These are phyloP conservation scores for Plasmopara muralis DNA, from an alignment of 352 stramenopile genomes.

Conservation along the genomic window DNA sequence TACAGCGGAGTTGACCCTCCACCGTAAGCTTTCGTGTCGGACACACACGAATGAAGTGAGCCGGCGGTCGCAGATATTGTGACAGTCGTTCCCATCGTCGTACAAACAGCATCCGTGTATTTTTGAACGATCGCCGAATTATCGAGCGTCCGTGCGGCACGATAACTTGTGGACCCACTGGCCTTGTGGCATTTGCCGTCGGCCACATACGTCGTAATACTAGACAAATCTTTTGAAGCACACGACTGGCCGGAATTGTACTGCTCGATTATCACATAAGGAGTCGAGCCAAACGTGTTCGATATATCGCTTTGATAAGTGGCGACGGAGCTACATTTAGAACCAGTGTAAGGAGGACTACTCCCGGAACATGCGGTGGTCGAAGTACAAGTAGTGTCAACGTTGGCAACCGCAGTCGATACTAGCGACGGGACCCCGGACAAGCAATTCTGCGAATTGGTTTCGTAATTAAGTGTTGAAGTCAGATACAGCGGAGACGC, in stretches of 20 bases:
- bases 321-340: not conserved
- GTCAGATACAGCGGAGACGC: not conserved
- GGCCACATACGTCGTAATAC: constrained; percentile 7
- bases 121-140: not conserved
- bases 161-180: not conserved
- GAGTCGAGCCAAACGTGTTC: not conserved
- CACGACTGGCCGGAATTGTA: constrained; percentile 1
- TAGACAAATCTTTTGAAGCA: not conserved
- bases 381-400: not conserved
- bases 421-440: not conserved
- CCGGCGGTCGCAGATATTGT: not conserved
- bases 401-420: not conserved
- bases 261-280: constrained; percentile 3
- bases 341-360: not conserved
- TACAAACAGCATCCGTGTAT: not conserved
- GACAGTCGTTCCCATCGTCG: not conserved
- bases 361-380: not conserved
- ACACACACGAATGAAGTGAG: not conserved
- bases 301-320: not conserved
- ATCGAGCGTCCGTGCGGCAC: not conserved
- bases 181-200: constrained; percentile 13
- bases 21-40: constrained; percentile 7
- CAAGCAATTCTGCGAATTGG: not conserved
- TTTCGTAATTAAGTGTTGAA: constrained; percentile 2
- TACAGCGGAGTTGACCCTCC: not conserved